These are phyloP conservation scores for Kazachstania sp. DNA, from an alignment of 1,139 yeast species.

Conservation along the genomic window DNA sequence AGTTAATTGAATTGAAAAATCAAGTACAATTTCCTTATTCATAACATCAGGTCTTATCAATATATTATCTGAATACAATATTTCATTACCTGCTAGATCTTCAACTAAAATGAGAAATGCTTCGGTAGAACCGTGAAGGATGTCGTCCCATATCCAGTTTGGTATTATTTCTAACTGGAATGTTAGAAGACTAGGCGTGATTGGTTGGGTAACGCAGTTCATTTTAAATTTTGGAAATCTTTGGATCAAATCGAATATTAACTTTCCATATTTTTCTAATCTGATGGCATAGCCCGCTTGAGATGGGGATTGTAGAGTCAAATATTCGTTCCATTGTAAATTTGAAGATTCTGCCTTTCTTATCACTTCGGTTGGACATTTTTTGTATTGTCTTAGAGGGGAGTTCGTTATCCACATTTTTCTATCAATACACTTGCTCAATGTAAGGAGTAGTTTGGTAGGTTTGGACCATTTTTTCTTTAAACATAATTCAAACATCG, in stretches of 20 bases:
- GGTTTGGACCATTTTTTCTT: conserved; percentile 66
- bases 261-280: conserved; percentile 56
- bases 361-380: conserved; percentile 61
- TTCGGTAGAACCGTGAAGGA: conserved; percentile 57
- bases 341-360: conserved; percentile 71
- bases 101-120: conserved; percentile 65
- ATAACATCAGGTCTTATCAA: conserved; percentile 43
- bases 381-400: conserved; percentile 75
- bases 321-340: conserved; percentile 74
- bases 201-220: conserved; percentile 61
- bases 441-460: conserved; percentile 47
- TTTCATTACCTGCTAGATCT: conserved; percentile 72
- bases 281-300: conserved; percentile 80
- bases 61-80: conserved; percentile 53
- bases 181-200: conserved; percentile 57
- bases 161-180: conserved; percentile 64
- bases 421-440: conserved; percentile 73
- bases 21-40: conserved; percentile 48
- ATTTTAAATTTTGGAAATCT: conserved; percentile 64
- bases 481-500: conserved; percentile 71
- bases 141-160: conserved; percentile 66
- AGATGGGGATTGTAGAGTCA: conserved; percentile 44
- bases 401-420: conserved; percentile 80
- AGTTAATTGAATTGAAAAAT: conserved; percentile 50
- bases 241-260: conserved; percentile 52